Conservation (phyloP, 306 rosid genomes). For the Cicer judaicum region DNA sequence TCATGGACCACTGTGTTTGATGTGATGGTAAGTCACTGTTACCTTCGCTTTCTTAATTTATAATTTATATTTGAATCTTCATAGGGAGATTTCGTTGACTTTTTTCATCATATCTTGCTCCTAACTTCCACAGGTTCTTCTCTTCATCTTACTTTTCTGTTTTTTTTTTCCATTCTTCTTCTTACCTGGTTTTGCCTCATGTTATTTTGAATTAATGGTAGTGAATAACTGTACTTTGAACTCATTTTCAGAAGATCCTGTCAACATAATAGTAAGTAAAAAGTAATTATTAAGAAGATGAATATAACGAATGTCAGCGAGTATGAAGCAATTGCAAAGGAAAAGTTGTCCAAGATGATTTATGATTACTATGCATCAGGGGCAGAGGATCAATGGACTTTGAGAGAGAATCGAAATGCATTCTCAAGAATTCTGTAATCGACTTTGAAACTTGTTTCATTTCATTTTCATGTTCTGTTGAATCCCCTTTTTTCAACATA, state of each 20-base stretch:
- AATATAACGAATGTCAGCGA: slow-evolving; percentile 81
- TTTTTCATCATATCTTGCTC: too few relatives aligned
- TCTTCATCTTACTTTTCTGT: background rate
- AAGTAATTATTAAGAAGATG: background rate
- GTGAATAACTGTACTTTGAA: background rate
- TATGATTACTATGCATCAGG: slow-evolving; percentile 95
- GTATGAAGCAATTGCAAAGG: slow-evolving; percentile 85
- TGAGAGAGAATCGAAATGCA: slow-evolving; percentile 77
- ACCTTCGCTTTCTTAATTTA: too few relatives aligned
- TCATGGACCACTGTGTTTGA: too few relatives aligned
- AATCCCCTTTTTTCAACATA: slow-evolving; percentile 7
- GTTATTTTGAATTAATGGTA: slow-evolving; percentile 17
- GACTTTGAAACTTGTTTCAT: slow-evolving; percentile 5
- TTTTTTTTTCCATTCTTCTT: too few relatives aligned
- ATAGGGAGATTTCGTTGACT: too few relatives aligned
- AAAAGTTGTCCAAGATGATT: slow-evolving; percentile 84
- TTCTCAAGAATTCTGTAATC: slow-evolving; percentile 88
- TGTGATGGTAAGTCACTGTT: too few relatives aligned
- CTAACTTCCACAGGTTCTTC: background rate
- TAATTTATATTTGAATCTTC: too few relatives aligned
- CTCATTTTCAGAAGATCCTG: background rate
- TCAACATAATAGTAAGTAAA: background rate
- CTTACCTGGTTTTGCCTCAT: background rate
- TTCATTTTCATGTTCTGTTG: background rate
- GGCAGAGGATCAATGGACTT: slow-evolving; percentile 96